These are phyloP conservation scores for Aureobasidium vineae DNA, from an alignment of 2,329 filamentous ascomycete genomes.

Conservation along the genomic window DNA sequence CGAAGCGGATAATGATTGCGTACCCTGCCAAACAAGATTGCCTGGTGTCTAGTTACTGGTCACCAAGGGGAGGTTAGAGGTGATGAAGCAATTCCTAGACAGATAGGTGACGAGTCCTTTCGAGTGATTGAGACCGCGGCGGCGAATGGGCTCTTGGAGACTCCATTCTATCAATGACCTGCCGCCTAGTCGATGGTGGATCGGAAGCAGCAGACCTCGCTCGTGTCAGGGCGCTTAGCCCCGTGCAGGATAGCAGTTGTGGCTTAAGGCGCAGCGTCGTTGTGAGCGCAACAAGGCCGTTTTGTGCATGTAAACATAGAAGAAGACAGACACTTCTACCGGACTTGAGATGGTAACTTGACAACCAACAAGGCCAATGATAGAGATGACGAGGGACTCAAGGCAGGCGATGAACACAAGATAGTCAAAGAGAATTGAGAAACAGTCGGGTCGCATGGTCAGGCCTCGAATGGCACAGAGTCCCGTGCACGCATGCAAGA, in stretches of 20 bases:
- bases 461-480: slow-evolving; percentile 8
- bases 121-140: slow-evolving; percentile 5
- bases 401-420: neutral
- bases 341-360: neutral
- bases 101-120: neutral
- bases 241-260: slow-evolving; percentile 15
- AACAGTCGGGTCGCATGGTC: slow-evolving; percentile 11
- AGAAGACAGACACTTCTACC: neutral
- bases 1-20: slow-evolving; percentile 22
- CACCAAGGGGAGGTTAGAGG: neutral
- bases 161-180: slow-evolving; percentile 10
- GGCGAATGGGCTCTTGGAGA: slow-evolving; percentile 1
- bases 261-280: slow-evolving; percentile 19
- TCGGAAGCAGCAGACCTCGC: slow-evolving; percentile 16
- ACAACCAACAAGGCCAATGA: slow-evolving; percentile 3
- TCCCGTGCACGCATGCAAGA: slow-evolving; percentile 12
- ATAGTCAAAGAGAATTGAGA: neutral
- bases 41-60: neutral
- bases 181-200: neutral
- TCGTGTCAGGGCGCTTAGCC: slow-evolving; percentile 23
- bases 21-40: slow-evolving; percentile 19
- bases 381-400: neutral
- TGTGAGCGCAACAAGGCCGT: slow-evolving; percentile 8
- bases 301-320: slow-evolving; percentile 4
- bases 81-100: neutral